Evolutionary conservation across 2,329 filamentous ascomycete genomes (phyloP), one percentile per base, ranked within the genome.

Genomic region (Fusarium mundagurra): DNA sequence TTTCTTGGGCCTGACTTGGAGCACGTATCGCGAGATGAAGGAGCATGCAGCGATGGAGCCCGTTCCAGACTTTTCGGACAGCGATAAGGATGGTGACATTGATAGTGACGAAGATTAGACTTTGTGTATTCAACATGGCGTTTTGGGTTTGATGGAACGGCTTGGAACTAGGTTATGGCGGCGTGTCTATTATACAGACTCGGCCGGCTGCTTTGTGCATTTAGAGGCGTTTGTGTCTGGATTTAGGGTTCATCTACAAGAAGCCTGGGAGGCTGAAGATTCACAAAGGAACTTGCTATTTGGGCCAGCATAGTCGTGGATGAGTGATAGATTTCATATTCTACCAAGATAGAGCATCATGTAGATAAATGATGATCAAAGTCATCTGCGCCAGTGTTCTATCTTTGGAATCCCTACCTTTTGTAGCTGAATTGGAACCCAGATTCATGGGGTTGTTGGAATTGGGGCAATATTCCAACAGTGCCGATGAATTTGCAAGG

Each of bases 1-100:
- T 0, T 99, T 99, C 81, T 82, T 91, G n/a, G 87, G 98, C 79
- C 83, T 99, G 50, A 95, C 92, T 78, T 98, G 92, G 91, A 96
- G 94, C 74, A 98, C 96, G 1, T 99, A 96, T 84, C 89, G 92
- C 58, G 96, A 99, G 85, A 96, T 98, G 92, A 90, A 91, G 51
- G 94, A 98, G 82, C 94, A 97, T 75, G 89, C 92, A 77, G 87
- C 88, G 73, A 91, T 91, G 79, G 91, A 87, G 77, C 71, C 82
- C 47, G 82, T 80, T 11, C 82, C 86, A 6, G 86, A 87, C 61
- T 79, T 86, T 64, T 83, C 84, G 20, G 85, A 86, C 54, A 86
- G 85, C 50, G 85, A 87, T 44, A 85, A 88, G 60, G 86, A 88
- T 59, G 83, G 81, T 27, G 84, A 86, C 53, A 77, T 81, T 45